phyloP scores from a whole-genome alignment of 129 eudicot species.

The Artemisia argyi region DNA sequence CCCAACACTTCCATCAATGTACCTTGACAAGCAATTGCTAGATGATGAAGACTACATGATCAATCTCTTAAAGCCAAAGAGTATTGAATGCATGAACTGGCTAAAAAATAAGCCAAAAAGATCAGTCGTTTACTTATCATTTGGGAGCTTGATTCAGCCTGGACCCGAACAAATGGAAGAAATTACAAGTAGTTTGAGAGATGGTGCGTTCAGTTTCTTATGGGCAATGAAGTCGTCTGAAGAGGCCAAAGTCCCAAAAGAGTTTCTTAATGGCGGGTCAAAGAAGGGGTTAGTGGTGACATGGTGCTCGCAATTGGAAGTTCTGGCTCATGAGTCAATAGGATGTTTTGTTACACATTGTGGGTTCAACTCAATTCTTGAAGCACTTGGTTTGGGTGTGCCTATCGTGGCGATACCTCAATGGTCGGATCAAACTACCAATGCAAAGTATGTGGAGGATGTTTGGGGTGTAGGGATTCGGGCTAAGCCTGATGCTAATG shows the following conservation, averaged over 20 bases:
- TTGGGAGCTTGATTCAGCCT: conserved; percentile 35
- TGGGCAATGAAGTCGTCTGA: conserved; percentile 35
- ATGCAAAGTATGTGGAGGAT: conserved; percentile 43
- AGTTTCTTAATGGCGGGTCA: conserved; percentile 6
- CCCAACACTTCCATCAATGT: conserved; percentile 39
- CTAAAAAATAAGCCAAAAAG: conserved; percentile 28
- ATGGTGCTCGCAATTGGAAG: conserved; percentile 45
- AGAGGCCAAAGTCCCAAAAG: conserved; percentile 14
- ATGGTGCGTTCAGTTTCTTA: conserved; percentile 27
- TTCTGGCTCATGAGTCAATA: conserved; percentile 35
- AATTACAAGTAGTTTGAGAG: conserved; percentile 16
- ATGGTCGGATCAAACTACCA: conserved; percentile 44
- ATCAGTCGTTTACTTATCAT: conserved; percentile 38
- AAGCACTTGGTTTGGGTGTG: conserved; percentile 39
- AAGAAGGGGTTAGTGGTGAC: conserved; percentile 33
- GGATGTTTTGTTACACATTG: conserved; percentile 50
- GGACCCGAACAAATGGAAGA: conserved; percentile 38
- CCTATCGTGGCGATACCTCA: conserved; percentile 38
- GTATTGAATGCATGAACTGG: conserved; percentile 38
- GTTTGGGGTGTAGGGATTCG: conserved; percentile 42
- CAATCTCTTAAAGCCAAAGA: conserved; percentile 21
- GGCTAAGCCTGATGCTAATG: conserved; percentile 29
- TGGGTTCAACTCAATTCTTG: conserved; percentile 42
- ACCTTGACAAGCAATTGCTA: conserved; percentile 34
- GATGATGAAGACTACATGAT: conserved; percentile 31